Percentiles rank a stretch among this genome's conserved stretches.
Conservation (phyloP, 768 basidiomycete species). For the Phylloporus sp. region DNA sequence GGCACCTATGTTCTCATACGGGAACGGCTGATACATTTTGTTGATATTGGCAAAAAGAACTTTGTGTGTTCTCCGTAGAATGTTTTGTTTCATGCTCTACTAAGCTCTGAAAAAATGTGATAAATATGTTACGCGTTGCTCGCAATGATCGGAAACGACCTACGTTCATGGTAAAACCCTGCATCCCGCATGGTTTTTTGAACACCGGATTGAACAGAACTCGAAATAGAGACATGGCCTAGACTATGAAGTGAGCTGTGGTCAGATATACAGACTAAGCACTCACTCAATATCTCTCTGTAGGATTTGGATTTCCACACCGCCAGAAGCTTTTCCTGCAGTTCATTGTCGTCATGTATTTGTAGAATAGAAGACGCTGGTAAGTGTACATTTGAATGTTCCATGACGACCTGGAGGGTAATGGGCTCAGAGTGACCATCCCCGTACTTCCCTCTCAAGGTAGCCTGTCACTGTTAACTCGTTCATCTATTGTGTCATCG, state of each 20-base stretch:
- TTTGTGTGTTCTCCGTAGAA: neutral
- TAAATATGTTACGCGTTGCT: neutral
- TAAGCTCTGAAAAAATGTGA: neutral
- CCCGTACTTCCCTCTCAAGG: too few relatives aligned
- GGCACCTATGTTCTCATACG: neutral
- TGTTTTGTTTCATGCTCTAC: neutral
- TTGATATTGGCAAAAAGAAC: neutral
- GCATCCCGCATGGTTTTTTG: too few relatives aligned
- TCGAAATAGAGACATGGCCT: neutral
- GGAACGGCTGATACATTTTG: neutral
- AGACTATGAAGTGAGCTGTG: neutral
- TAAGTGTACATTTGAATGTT: too few relatives aligned
- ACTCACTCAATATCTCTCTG: neutral
- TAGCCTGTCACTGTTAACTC: too few relatives aligned
- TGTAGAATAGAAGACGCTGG: too few relatives aligned
- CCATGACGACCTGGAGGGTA: too few relatives aligned
- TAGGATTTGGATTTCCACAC: neutral
- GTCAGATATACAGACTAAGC: neutral
- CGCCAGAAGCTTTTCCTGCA: neutral
- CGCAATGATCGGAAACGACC: neutral
- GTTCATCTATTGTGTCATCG: too few relatives aligned
- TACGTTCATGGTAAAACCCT: too few relatives aligned
- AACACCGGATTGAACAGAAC: too few relatives aligned
- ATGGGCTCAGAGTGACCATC: too few relatives aligned
- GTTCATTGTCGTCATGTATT: too few relatives aligned